Percentiles rank a stretch among this genome's conserved stretches.
These are phyloP conservation scores for Reutealis trisperma DNA, from an alignment of 345 rosid genomes.

Conservation along the genomic window DNA sequence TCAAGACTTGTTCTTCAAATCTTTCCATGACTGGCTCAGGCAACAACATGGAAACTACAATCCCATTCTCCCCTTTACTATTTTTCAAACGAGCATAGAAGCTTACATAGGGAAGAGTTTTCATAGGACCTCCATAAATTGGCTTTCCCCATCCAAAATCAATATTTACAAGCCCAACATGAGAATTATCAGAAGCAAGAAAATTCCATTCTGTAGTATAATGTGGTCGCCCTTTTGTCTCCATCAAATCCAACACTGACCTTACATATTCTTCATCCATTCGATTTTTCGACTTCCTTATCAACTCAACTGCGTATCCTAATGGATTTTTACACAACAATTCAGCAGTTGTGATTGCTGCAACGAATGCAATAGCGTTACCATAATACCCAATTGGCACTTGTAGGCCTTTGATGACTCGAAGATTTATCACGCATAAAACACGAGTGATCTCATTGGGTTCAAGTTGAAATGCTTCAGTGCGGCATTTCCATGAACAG, in stretches of 20 bases:
- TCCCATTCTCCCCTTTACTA: constrained; percentile 17
- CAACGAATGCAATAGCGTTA: neutral
- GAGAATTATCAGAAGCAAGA: constrained; percentile 6
- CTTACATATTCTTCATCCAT: constrained; percentile 16
- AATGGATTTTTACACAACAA: neutral
- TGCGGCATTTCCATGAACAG: constrained; percentile 16
- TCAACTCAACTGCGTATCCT: constrained; percentile 16
- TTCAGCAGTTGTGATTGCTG: constrained; percentile 1
- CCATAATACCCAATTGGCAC: constrained; percentile 11
- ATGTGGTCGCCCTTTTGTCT: constrained; percentile 4
- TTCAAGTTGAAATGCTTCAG: neutral
- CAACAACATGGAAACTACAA: constrained; percentile 10
- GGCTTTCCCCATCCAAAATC: constrained; percentile 31
- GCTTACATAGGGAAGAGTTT: neutral
- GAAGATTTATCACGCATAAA: neutral
- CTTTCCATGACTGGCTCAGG: constrained; percentile 12
- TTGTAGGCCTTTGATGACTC: neutral
- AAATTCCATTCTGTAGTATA: neutral
- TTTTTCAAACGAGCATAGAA: constrained; percentile 10
- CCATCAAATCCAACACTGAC: constrained; percentile 10
- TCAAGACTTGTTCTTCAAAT: constrained; percentile 10
- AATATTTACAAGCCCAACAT: constrained; percentile 12
- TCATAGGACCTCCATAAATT: constrained; percentile 6
- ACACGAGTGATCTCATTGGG: neutral
- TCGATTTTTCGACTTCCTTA: constrained; percentile 9